Evolutionary conservation across 345 rosid genomes (phyloP).

Genomic region (Bruguiera parviflora): DNA sequence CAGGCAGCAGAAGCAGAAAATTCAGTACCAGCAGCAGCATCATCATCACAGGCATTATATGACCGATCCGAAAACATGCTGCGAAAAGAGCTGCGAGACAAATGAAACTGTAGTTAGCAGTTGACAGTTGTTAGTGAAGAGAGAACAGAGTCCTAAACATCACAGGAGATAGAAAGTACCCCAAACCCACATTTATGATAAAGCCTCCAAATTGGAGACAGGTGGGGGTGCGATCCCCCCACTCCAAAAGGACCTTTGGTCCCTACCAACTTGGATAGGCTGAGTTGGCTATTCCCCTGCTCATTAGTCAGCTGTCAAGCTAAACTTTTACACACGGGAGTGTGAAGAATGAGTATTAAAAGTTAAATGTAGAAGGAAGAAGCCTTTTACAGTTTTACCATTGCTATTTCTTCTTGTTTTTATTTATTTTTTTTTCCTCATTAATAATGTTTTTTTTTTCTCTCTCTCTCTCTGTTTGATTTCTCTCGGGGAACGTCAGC

Average conservation of each 20-base stretch:
- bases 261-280: too few relatives aligned
- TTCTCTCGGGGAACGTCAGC: neutral
- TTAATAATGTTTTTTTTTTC: neutral
- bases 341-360: slow-evolving; percentile 8
- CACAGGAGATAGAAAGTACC: slow-evolving; percentile 49
- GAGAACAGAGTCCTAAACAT: neutral
- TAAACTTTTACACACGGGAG: slow-evolving; percentile 1
- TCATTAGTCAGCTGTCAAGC: too few relatives aligned
- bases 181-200: neutral
- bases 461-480: neutral
- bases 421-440: neutral
- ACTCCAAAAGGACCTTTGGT: too few relatives aligned
- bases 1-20: slow-evolving; percentile 41
- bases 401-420: slow-evolving; percentile 3
- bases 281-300: too few relatives aligned
- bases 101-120: slow-evolving; percentile 55
- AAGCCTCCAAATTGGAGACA: too few relatives aligned
- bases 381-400: neutral
- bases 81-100: slow-evolving; percentile 68
- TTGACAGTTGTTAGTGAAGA: too few relatives aligned
- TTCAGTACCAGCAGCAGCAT: too few relatives aligned
- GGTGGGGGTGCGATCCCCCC: neutral
- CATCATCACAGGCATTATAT: slow-evolving; percentile 41
- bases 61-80: slow-evolving; percentile 46
- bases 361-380: slow-evolving; percentile 12